Conservation (phyloP, 73 alveolate genomes). For the Paramecium caudatum region DNA sequence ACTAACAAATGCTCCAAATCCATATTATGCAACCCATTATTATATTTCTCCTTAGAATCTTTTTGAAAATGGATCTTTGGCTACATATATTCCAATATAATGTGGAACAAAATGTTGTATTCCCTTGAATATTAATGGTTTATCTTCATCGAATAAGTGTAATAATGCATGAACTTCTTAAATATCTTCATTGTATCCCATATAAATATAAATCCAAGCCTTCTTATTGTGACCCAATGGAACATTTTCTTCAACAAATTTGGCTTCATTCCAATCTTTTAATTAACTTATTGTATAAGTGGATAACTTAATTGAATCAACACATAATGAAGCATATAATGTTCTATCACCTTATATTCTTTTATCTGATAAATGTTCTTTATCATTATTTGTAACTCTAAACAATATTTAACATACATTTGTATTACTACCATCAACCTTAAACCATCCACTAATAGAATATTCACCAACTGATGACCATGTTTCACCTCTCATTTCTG, state of each 20-base stretch:
- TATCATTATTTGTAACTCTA: constrained; percentile 32
- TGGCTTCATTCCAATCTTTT: constrained; percentile 54
- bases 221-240: constrained; percentile 1
- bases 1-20: constrained; percentile 22
- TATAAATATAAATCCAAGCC: constrained; percentile 46
- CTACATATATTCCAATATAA: constrained; percentile 30
- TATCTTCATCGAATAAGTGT: constrained; percentile 43
- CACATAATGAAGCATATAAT: constrained; percentile 8
- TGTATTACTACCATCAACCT: neutral
- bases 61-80: constrained; percentile 28
- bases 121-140: constrained; percentile 29
- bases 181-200: constrained; percentile 46
- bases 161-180: constrained; percentile 36
- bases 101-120: constrained; percentile 54
- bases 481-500: constrained; percentile 38
- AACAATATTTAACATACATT: neutral
- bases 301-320: neutral
- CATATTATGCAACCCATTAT: constrained; percentile 32
- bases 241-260: constrained; percentile 27
- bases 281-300: constrained; percentile 26
- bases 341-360: constrained; percentile 44
- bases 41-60: constrained; percentile 35
- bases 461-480: constrained; percentile 62
- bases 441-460: constrained; percentile 49
- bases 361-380: constrained; percentile 20